Percentiles rank a stretch among this genome's conserved stretches.
phyloP scores from a whole-genome alignment of 768 basidiomycete species.

The Suillus alpinus region DNA sequence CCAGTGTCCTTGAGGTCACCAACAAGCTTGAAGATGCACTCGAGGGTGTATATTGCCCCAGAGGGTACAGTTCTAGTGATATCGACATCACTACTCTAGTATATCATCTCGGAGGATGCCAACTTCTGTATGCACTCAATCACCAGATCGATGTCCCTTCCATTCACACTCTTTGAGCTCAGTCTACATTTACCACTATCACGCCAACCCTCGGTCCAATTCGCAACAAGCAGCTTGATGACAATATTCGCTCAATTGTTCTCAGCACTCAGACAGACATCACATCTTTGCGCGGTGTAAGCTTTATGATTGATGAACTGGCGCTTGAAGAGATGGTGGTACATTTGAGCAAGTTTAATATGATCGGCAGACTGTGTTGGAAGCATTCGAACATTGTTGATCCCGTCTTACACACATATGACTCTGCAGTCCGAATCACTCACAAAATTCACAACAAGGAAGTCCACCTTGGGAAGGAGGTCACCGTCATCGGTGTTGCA shows the following conservation, averaged over 20 bases:
- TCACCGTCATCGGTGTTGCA: constrained; percentile 7
- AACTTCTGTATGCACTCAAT: constrained; percentile 13
- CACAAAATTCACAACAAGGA: not conserved
- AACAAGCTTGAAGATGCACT: constrained; percentile 7
- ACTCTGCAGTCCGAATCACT: not conserved
- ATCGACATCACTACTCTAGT: constrained; percentile 11
- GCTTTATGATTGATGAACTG: constrained; percentile 12
- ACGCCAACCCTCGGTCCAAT: constrained; percentile 3
- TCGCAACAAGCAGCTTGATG: not conserved
- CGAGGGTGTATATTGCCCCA: not conserved
- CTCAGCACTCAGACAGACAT: not conserved
- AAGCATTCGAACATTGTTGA: not conserved
- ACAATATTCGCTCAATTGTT: not conserved
- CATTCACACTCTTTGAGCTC: constrained; percentile 9
- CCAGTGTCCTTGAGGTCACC: constrained; percentile 4
- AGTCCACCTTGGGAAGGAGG: constrained; percentile 12
- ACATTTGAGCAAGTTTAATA: constrained; percentile 9
- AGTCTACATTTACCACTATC: constrained; percentile 3
- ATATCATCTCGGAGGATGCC: constrained; percentile 9
- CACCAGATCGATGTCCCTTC: constrained; percentile 11
- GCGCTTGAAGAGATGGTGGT: constrained; percentile 9
- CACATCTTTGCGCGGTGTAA: not conserved
- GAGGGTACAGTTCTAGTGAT: not conserved
- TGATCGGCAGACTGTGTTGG: constrained; percentile 10
- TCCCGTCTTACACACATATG: not conserved